A percentile compares a stretch with the other conserved stretches of the same genome.
Conservation (phyloP, 2,329 filamentous ascomycete species). For the Cladophialophora yegresii region DNA sequence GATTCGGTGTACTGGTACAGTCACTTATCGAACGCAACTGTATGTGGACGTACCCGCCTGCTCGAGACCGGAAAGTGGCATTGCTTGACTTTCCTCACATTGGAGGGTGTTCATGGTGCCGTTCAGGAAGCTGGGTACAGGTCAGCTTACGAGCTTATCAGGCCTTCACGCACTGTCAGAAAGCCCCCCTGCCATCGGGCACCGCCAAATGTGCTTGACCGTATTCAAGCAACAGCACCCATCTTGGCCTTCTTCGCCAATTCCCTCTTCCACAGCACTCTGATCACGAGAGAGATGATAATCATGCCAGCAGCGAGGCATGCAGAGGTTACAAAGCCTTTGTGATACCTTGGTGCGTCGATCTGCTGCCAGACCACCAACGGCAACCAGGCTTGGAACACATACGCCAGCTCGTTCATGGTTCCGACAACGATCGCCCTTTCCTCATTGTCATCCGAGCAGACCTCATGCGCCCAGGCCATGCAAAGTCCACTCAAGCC, state of each 20-base stretch:
- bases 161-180: neutral
- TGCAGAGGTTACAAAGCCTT: conserved; percentile 61
- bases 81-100: neutral
- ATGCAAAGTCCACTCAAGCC: conserved; percentile 55
- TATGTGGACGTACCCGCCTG: neutral
- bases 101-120: neutral
- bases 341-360: conserved; percentile 61
- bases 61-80: neutral
- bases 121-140: neutral
- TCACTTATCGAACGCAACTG: neutral
- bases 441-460: conserved; percentile 40
- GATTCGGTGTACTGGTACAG: neutral
- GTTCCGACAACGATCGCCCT: conserved; percentile 62
- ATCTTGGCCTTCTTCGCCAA: conserved; percentile 38
- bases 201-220: neutral
- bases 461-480: conserved; percentile 60
- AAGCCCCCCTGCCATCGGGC: neutral
- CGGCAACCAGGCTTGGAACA: conserved; percentile 70
- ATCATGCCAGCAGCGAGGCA: conserved; percentile 37
- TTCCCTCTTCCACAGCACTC: conserved; percentile 48
- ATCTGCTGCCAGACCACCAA: conserved; percentile 60
- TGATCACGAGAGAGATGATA: conserved; percentile 50
- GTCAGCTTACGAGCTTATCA: neutral
- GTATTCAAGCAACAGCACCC: conserved; percentile 7
- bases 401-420: conserved; percentile 71